Conservation (phyloP, 495 filamentous ascomycete genomes). For the Penicillium ucsense region DNA sequence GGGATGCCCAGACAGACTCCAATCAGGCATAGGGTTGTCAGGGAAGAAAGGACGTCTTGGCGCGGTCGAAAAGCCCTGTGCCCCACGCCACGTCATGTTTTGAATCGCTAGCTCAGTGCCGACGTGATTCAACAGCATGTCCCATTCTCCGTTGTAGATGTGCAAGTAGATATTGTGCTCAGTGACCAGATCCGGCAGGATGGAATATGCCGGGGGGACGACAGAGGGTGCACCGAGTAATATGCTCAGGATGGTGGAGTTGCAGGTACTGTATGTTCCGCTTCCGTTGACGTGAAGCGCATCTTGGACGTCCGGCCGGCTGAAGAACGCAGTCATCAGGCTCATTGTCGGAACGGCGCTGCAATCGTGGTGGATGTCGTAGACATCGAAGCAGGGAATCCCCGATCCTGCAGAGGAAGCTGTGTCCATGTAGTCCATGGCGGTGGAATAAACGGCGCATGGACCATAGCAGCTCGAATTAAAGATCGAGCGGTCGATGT, state of each 20-base stretch:
- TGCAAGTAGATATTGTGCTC: conserved; percentile 27
- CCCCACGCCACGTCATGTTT: conserved; percentile 32
- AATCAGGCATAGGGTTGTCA: conserved; percentile 15
- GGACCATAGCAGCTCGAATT: conserved; percentile 29
- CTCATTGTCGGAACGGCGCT: conserved; percentile 13
- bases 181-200: conserved; percentile 26
- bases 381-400: conserved; percentile 22
- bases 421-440: conserved; percentile 19
- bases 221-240: conserved; percentile 11
- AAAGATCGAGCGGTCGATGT: conserved; percentile 21
- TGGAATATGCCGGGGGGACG: conserved; percentile 19
- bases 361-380: conserved; percentile 29
- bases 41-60: conserved; percentile 13
- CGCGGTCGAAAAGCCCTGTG: conserved; percentile 19
- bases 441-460: conserved; percentile 31
- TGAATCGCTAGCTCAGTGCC: conserved; percentile 29
- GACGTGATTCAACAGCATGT: conserved; percentile 32
- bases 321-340: conserved; percentile 24
- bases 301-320: conserved; percentile 23
- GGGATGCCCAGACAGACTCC: neutral
- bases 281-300: conserved; percentile 22
- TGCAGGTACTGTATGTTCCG: conserved; percentile 22
- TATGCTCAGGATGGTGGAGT: conserved; percentile 17
- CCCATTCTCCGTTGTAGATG: conserved; percentile 30
- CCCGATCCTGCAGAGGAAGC: conserved; percentile 4